These are phyloP conservation scores for Tephrocybe rancida DNA, from an alignment of 768 basidiomycete genomes.

Conservation along the genomic window DNA sequence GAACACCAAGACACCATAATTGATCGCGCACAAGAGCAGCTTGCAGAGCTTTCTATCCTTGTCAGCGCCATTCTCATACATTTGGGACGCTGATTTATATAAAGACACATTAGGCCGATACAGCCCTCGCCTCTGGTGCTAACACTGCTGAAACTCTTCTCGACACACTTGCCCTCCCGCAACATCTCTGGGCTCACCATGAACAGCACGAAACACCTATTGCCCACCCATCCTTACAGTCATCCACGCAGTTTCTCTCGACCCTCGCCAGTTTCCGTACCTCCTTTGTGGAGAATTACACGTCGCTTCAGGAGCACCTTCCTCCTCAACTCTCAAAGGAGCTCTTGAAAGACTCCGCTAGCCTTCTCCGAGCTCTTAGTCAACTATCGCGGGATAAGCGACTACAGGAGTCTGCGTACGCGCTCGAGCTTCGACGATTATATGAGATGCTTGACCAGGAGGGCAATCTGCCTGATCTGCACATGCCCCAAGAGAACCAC, in stretches of 20 bases:
- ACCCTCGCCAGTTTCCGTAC: slow-evolving; percentile 15
- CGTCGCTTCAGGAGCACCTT: slow-evolving; percentile 2
- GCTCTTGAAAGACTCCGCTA: neutral
- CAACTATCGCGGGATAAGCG: neutral
- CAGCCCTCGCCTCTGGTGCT: slow-evolving; percentile 12
- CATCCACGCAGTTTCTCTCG: slow-evolving; percentile 2
- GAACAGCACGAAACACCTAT: neutral
- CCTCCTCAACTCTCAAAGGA: slow-evolving; percentile 1
- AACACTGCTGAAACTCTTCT: slow-evolving; percentile 12
- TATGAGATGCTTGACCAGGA: slow-evolving; percentile 5
- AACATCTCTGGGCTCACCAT: neutral
- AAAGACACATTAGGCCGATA: slow-evolving; percentile 13
- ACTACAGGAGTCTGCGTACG: slow-evolving; percentile 16
- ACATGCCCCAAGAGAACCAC: slow-evolving; percentile 4
- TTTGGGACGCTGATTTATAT: neutral
- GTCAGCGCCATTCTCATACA: slow-evolving; percentile 15
- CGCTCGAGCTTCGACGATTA: slow-evolving; percentile 11
- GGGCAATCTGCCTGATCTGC: neutral
- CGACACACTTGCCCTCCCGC: slow-evolving; percentile 8
- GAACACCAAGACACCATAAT: slow-evolving; percentile 22
- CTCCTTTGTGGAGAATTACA: slow-evolving; percentile 7
- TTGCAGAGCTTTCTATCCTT: slow-evolving; percentile 30
- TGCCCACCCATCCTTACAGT: neutral
- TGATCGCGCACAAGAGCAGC: slow-evolving; percentile 19
- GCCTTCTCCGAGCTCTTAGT: neutral